Base-by-base conservation (phyloP, 768 basidiomycete species). In the Candolleomyces efflorescens region DNA sequence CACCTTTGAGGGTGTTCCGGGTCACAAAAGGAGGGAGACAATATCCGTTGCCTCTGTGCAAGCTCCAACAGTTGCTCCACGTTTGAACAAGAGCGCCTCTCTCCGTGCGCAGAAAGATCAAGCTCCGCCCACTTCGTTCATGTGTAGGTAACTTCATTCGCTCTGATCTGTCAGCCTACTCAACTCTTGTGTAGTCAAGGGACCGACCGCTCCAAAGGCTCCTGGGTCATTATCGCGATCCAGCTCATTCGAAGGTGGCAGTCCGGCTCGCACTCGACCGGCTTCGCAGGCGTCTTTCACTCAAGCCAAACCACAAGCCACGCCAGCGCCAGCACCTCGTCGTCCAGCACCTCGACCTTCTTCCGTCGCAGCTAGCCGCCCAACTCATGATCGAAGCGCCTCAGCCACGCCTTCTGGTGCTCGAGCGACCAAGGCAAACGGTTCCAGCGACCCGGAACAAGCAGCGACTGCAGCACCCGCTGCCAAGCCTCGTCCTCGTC, bases 1-100 rank as follows among this genome's bases (percentile, higher is more conserved):
- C 32, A 82, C 79, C 0, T 94, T 92, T 63, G 87, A 88, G 0
- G 90, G 90, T 36, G 86, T 93, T 3, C 91, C 92, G 5, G 91
- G 91, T 0, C 91, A 94, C 65, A 93, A 93, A 71, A 78, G 91
- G 55, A 74, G 87, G 24, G 89, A 90, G 66, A 82, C 82, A 13
- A 85, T 94, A 60, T 69, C 82, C 5, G 92, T 94, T 9, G 79
- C 86, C 17, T 86, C 84, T 39, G 80, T 81, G 13, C 79, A 76
- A 39, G 80, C 89, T 2, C 92, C 92, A 1, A 74, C 69, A 5
- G 75, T 92, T 10, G 78, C 83, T 0, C 92, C 92, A 3, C 79
- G 89, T 58, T 71, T 87, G 72, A 90, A 90, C n/a, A 90, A 87
- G 64, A 90, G 90, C 39, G 87, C 91, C 0, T 82, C 86, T 2